Evolutionary conservation across 805 yeast genomes (phyloP).

Genomic region (Starmerella stigmatis): DNA sequence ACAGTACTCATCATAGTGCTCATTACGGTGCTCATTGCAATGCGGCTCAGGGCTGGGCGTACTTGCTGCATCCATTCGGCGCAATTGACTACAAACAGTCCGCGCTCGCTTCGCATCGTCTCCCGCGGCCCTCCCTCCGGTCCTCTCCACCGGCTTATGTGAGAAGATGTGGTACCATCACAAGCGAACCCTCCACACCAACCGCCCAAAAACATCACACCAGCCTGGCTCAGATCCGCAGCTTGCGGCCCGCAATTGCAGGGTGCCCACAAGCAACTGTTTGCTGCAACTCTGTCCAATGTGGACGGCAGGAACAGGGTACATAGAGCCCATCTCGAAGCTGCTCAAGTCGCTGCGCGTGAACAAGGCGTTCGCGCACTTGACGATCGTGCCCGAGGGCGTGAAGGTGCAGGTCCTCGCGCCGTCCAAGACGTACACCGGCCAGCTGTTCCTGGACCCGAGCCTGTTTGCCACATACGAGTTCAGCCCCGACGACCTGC

Average conservation of each 20-base stretch:
- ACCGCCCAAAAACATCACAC: background rate
- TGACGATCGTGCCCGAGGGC: slow-evolving; percentile 12
- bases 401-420: slow-evolving; percentile 14
- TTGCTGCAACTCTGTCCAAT: background rate
- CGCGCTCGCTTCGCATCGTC: too few species aligned
- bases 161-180: too few species aligned
- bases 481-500: background rate
- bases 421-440: slow-evolving; percentile 15
- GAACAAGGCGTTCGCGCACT: slow-evolving; percentile 6
- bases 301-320: slow-evolving; percentile 21
- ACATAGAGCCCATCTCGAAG: slow-evolving; percentile 15
- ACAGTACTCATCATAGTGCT: background rate
- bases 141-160: too few species aligned
- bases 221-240: too few species aligned
- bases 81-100: too few species aligned
- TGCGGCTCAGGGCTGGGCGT: too few species aligned
- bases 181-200: too few species aligned
- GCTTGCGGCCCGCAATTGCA: too few species aligned
- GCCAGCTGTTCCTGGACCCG: slow-evolving; percentile 18
- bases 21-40: too few species aligned
- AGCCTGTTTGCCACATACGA: slow-evolving; percentile 20
- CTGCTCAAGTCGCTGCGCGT: slow-evolving; percentile 17
- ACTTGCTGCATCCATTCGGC: too few species aligned
- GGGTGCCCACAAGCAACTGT: too few species aligned
- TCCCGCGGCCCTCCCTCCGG: too few species aligned